Conservation (phyloP, 192 early-diverging fungal genomes). For the Glomus cerebriforme region DNA sequence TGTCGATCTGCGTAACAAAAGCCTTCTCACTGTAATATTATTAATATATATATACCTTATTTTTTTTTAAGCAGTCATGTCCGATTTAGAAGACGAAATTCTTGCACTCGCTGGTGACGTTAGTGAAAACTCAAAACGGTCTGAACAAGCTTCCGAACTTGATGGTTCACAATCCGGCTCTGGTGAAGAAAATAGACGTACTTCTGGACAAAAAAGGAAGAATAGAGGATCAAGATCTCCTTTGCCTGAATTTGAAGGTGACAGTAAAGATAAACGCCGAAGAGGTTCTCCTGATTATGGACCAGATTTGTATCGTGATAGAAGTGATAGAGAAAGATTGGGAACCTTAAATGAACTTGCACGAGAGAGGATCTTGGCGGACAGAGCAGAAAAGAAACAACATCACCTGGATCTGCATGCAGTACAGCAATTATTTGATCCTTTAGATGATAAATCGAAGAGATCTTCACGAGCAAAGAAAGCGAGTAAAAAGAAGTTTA, state of each 20-base stretch:
- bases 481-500: slow-evolving; percentile 44
- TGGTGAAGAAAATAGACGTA: background rate
- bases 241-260: background rate
- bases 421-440: background rate
- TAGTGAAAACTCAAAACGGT: background rate
- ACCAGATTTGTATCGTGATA: background rate
- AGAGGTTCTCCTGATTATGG: background rate
- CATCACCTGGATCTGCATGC: background rate
- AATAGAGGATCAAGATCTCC: background rate
- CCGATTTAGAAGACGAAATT: background rate
- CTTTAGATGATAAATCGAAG: slow-evolving; percentile 21
- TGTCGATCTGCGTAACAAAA: too few relatives aligned
- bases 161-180: background rate
- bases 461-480: slow-evolving; percentile 60
- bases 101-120: background rate
- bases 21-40: too few relatives aligned
- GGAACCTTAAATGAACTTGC: slow-evolving; percentile 63
- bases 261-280: background rate
- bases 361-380: slow-evolving; percentile 73
- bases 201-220: background rate
- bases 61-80: background rate
- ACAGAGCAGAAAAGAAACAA: slow-evolving; percentile 62
- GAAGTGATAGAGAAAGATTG: background rate
- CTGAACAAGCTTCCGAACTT: background rate
- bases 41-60: too few relatives aligned